Percentiles rank a stretch among this genome's conserved stretches.
These are phyloP conservation scores for Tolypocladium nubicola DNA, from an alignment of 2,329 filamentous ascomycete species.

Conservation along the genomic window DNA sequence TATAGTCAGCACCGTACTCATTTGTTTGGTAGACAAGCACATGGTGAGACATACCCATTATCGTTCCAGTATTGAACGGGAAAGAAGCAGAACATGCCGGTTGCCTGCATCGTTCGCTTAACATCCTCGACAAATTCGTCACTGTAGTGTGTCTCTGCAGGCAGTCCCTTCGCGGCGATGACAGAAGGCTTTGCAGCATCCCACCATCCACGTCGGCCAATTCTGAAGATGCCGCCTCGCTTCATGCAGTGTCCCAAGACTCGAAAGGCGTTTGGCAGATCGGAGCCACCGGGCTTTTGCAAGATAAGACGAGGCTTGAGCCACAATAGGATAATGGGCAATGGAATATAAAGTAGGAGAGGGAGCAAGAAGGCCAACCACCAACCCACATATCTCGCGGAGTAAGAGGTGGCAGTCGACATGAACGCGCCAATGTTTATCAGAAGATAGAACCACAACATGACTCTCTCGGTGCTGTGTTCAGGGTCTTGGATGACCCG, in stretches of 20 bases:
- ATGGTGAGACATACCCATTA: conserved; percentile 13
- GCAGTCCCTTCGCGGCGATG: conserved; percentile 28
- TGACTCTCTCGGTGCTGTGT: conserved; percentile 53
- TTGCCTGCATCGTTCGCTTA: conserved; percentile 34
- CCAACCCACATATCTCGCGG: conserved; percentile 41
- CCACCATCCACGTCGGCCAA: conserved; percentile 47
- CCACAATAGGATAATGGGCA: conserved; percentile 45
- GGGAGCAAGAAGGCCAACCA: conserved; percentile 35
- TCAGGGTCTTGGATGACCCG: conserved; percentile 60
- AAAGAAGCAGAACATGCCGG: conserved; percentile 30
- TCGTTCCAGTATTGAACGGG: conserved; percentile 29
- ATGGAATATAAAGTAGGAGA: conserved; percentile 44
- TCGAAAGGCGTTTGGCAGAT: conserved; percentile 48
- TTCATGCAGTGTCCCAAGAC: conserved; percentile 45
- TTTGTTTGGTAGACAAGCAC: background rate
- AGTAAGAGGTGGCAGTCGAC: conserved; percentile 39
- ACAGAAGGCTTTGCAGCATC: conserved; percentile 45
- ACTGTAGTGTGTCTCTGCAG: conserved; percentile 45
- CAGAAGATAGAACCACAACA: conserved; percentile 51
- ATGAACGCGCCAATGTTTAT: conserved; percentile 45
- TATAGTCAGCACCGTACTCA: background rate
- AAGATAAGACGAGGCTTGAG: conserved; percentile 47
- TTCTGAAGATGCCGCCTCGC: conserved; percentile 34
- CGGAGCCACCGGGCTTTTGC: conserved; percentile 53
- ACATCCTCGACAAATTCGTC: conserved; percentile 59